Evolutionary conservation across 139 green algal genomes (phyloP), one percentile per base, ranked within the genome.

Genomic region (Haematococcus lacustris): DNA sequence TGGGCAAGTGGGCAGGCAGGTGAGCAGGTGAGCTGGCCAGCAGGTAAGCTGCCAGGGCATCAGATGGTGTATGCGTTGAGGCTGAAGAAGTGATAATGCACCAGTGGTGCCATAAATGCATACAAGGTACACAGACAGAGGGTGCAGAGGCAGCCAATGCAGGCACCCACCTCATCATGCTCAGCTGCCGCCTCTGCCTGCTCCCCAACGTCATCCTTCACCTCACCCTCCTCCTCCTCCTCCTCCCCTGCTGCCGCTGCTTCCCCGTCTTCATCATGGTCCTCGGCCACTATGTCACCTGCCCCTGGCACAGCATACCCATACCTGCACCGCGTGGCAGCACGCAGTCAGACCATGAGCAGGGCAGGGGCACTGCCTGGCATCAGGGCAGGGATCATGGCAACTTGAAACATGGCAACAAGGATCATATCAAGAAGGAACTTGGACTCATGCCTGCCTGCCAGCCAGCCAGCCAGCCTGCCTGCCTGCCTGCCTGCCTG

Each of bases 241-340:
- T 74, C 70, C 2, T 69, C 73, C 34, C 41, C 63, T 9, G 67
- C 71, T 3, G 61, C 68, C 32, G 79, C 80, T 1, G 71, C 79
- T 4, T 73, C 73, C 26, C 69, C 68, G 30, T 75, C 76, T 7
- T 79, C 76, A 3, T 77, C 70, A 33, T 76, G 72, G n/a, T 76
- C 71, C 30, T 80, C 62, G 6, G 47, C 38, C 21, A 78, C 38
- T 50, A 61, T 37, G 34, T 78, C 78, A 41, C 67, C 80, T 3
- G 67, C 75, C 25, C n/a, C 64, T 47, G 71, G 64, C 34, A 80
- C 35, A 30, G 82, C 77, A 41, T 80, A 82, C 26, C 87, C 83
- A 34, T 84, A 84, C 66, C 78, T 80, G 74, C 50, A 68, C 3
- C 2, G 40, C 2, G 33, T 30, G 39, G 39, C n/a, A 25, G 13